Evolutionary conservation across 345 rosid species (phyloP), one percentile per base, ranked within the genome.

Genomic region (Cardamine chenopodiifolia): DNA sequence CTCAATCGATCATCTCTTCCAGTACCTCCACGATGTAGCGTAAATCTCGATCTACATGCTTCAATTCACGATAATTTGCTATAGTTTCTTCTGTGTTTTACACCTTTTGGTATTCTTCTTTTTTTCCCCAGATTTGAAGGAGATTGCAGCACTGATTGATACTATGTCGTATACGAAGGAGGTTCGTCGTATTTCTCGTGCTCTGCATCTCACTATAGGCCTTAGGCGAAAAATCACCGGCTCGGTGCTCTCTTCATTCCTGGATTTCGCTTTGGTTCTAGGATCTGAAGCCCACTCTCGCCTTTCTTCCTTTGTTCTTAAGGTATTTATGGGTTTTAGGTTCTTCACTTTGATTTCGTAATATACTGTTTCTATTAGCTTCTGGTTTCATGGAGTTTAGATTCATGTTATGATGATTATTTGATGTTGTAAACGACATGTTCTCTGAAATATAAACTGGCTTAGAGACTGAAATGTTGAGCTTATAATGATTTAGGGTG

Each of bases 121-220:
- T n/a, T 4, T 9, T 32, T 34, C 6, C 7, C 26, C 64, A 88
- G 96, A 82, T 83, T 86, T 87, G 87, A 87, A 85, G 86, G 99
- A 85, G 82, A 85, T 92, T 34, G 88, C 86, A 6, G 71, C 87
- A 1, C 77, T 88, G 60, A 84, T 94, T 13, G 92, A 91, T 83
- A 81, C 82, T 4, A 97, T 93, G 10, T 85, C 93, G 1, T 83
- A 85, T 37, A 71, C 90, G 10, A 82, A 86, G 82, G 96, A 94
- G 77, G 89, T 86, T 10, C 89, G 95, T 29, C 85, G 93, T 19
- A 78, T 94, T 59, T 75, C 84, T 34, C 92, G 91, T 9, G 93
- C 93, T 22, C 84, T 90, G 55, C 87, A 89, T 37, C 89, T 89
- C 56, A 90, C 98, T 1, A 71, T 86, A 45, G 82, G 89, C 7